A percentile compares a stretch with the other conserved stretches of the same genome.
phyloP scores from a whole-genome alignment of 192 early-diverging fungal species.

The Jimgerdemannia flammicorona region DNA sequence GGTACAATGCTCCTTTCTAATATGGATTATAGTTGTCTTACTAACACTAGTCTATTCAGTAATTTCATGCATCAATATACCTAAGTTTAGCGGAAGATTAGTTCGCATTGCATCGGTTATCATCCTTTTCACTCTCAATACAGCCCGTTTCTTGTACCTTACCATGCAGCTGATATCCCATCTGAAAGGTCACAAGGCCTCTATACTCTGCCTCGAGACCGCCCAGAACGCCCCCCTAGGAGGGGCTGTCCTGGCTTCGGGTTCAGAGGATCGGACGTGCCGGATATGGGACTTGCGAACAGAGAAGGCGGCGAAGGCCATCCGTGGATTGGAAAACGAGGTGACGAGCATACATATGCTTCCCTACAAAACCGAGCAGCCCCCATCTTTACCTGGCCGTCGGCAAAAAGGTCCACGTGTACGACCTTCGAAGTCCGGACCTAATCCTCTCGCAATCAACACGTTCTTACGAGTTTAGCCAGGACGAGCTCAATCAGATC shows the following conservation, averaged over 20 bases:
- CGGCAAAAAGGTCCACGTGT: conserved; percentile 14
- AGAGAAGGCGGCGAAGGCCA: not conserved
- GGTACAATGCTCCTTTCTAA: too few species aligned
- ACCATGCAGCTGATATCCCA: not conserved
- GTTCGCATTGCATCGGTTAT: not conserved
- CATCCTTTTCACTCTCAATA: not conserved
- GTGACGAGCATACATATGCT: not conserved
- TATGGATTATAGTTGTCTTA: too few species aligned
- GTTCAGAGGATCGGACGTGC: not conserved
- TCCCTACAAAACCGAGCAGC: not conserved
- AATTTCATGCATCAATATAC: too few species aligned
- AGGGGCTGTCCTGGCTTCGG: not conserved
- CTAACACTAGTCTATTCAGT: too few species aligned
- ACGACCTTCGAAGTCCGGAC: conserved; percentile 35
- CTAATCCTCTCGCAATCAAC: conserved; percentile 27
- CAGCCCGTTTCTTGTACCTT: not conserved
- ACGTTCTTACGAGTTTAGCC: conserved; percentile 33
- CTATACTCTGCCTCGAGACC: not conserved
- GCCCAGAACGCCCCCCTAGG: not conserved
- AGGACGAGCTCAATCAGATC: conserved; percentile 52
- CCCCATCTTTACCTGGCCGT: not conserved
- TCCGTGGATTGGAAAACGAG: not conserved
- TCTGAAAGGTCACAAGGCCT: not conserved
- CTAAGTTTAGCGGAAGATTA: too few species aligned
- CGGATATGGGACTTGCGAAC: not conserved